Base-by-base conservation (phyloP, 2,329 filamentous ascomycete genomes). In the Gnomoniopsis smithogilvyi region DNA sequence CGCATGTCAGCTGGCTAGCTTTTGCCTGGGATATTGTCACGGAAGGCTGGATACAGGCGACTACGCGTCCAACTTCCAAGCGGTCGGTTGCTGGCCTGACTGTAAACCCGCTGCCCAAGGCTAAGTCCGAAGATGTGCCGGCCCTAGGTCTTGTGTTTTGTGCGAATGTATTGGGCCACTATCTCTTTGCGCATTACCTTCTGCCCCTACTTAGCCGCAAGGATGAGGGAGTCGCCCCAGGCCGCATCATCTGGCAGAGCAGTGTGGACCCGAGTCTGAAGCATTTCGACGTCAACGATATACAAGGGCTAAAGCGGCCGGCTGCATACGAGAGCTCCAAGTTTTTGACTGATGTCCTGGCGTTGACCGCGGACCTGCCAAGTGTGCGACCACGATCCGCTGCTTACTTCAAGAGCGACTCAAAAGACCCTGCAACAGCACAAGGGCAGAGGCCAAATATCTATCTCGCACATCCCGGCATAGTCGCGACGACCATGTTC, bases 101-200 rank as follows among this genome's bases (percentile, higher is more conserved):
- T 2, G 66, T 84, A 34, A 77, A 68, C 60, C 71, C 72, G 2
- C 49, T 71, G 77, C 83, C n/a, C 75, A 77, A 61, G 73, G 76
- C 10, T 81, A 3, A 17, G 21, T n/a, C n/a, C 36, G n/a, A 7
- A 10, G 26, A 22, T 14, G 45, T 51, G 46, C 15, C 49, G 47
- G 66, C 75, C 6, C 76, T 99, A 0, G 93, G 92, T 3, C 82
- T 91, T 65, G 86, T 96, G 19, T 99, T 98, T 71, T 89, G 88
- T 70, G 89, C 94, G 52, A 98, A 98, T 69, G 83, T 96, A 33
- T 98, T 99, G 70, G 95, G 95, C 0, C 95, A 99, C 76, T 98
- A 99, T 71, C 76, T 97, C 68, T 85, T 99, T 24, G 85, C 85
- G 17, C 93, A 96, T 72, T 86, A 88, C 68, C 81, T 98, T 12